Base-by-base conservation (phyloP, 2,329 filamentous ascomycete genomes). In the Diaporthe vexans region DNA sequence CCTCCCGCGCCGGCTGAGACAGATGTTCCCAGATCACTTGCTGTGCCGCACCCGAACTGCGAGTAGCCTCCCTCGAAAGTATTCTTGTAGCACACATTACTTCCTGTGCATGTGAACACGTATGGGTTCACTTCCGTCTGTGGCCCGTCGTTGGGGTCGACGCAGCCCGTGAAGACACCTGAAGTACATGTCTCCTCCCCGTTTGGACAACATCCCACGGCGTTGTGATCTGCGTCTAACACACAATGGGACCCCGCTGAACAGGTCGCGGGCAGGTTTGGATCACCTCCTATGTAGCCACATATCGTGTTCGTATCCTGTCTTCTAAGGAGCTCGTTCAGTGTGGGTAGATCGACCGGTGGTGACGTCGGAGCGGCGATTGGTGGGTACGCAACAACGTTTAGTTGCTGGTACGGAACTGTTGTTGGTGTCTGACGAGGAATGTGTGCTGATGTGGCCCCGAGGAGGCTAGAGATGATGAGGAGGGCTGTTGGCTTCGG, bases 141-240 rank as follows among this genome's bases (percentile, higher is more conserved):
- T 1, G 86, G 82, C 5, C 82, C 83, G 72, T 86, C 89, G 77
- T 86, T 87, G 68, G 79, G 78, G 78, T 91, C 90, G 56, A 90
- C 87, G 74, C 90, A 91, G 52, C 84, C 85, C 3, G 89, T 91
- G 79, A 86, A 91, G 52, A 91, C 86, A 71, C 90, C 90, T 4
- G 84, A 82, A 1, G 87, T 88, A 79, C 90, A 91, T 9, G 85
- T 78, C 3, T 82, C 85, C 19, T 80, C 80, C 19, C 83, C 85
- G 77, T 91, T 84, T 0, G 89, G 89, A 78, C 90, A 91, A 79
- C 89, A 91, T 61, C 89, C 89, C 43, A 91, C 82, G n/a, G 86
- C 86, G 37, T 85, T 84, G 72, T 87, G 83, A 24, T 83, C 81
- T 26, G 83, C 80, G 75, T 91, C 89, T 57, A 89, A 81, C 33